Base-by-base conservation (phyloP, 495 filamentous ascomycete species). In the Echria macrotheca region DNA sequence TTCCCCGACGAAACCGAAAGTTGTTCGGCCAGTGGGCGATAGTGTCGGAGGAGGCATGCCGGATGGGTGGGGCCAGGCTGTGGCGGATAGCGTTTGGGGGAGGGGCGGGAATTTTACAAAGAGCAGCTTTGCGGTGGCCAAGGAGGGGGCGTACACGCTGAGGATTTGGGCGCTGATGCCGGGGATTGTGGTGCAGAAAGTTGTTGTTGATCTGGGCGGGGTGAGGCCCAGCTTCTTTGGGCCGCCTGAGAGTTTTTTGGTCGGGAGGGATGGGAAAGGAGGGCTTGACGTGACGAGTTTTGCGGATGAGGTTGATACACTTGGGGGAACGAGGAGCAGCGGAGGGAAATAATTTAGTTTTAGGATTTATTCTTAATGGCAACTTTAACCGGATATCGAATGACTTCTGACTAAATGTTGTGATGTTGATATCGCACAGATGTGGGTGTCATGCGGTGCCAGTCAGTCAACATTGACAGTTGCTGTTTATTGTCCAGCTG, bases 171-270 rank as follows among this genome's bases (percentile, higher is more conserved):
- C 75, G 19, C 64, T 84, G 42, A 78, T 84, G 68, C 74, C 81
- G 31, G 79, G 79, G 17, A 66, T 87, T 1, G 68, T 85, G n/a
- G 69, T 89, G 37, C 80, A 87, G 68, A 87, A 84, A 67, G 68
- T 86, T 24, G 69, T 86, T 5, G 41, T 87, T 3, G 71, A 89
- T 63, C 52, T 87, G 39, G 85, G 84, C 1, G 84, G 84, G n/a
- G 77, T 86, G 5, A 68, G 78, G 43, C 60, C 67, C 22, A 81
- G 76, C 42, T 87, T 86, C 61, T 60, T 87, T 32, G 85, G 84
- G 1, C 84, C 85, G 45, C 82, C 83, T 4, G 82, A 85, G 76
- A 84, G 81, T 50, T 76, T 74, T 45, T 66, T 69, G 26, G 72
- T 78, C 0, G 74, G 74, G 2, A 61, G 63, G 10, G 73, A 77